Conservation (phyloP, 2,329 filamentous ascomycete species). For the Venturia effusa region DNA sequence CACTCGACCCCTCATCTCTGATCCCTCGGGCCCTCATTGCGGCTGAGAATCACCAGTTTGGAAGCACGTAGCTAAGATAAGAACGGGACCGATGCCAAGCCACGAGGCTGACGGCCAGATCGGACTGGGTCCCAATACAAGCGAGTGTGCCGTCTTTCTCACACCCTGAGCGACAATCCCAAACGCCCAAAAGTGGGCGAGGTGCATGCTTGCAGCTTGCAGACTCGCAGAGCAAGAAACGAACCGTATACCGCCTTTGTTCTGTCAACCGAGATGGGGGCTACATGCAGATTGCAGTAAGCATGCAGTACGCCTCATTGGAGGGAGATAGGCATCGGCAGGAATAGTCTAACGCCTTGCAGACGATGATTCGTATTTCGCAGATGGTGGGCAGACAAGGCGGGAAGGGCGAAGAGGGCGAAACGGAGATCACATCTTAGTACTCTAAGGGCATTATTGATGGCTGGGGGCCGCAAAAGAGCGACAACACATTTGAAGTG, state of each 20-base stretch:
- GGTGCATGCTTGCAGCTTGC: not conserved
- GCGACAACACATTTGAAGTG: not conserved
- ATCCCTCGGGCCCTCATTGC: not conserved
- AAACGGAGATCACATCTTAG: not conserved
- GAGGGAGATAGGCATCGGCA: not conserved
- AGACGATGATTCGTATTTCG: not conserved
- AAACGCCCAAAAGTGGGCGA: not conserved
- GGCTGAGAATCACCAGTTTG: not conserved
- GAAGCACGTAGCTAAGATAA: not conserved
- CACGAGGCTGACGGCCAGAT: not conserved
- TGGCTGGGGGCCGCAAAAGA: not conserved
- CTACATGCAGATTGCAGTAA: too few species aligned
- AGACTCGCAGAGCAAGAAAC: not conserved
- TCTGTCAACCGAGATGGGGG: not conserved
- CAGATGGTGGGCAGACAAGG: not conserved
- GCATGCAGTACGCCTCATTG: not conserved
- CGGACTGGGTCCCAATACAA: not conserved
- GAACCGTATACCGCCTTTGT: not conserved
- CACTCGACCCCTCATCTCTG: not conserved
- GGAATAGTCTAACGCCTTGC: not conserved
- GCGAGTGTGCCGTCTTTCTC: not conserved
- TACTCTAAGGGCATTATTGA: too few species aligned
- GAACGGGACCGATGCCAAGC: not conserved
- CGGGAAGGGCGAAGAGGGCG: not conserved
- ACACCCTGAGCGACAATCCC: not conserved